Base-by-base conservation (phyloP, 75 land plant genomes). In the Cupressus sempervirens region DNA sequence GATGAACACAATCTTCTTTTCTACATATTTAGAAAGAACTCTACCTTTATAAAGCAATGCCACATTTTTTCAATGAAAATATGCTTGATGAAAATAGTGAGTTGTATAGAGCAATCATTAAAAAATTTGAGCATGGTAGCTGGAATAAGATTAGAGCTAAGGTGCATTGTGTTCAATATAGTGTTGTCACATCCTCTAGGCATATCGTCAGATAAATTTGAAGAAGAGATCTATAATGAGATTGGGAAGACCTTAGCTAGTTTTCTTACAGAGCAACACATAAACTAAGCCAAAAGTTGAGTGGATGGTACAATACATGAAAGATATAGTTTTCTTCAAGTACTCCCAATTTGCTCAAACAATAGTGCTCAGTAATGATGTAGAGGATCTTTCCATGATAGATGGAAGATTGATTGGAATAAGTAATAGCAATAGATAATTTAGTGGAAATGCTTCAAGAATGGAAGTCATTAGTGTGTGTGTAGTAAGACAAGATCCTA, bases 301-400 rank as follows among this genome's bases (percentile, higher is more conserved):
- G 76, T 89, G 89, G 67, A 80, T 89, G 74, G 86, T 88, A 35
- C 65, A 72, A 1, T 89, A 89, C 43, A 88, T 89, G 86, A 79
- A 80, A 45, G 90, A 89, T 76, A 84, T 89, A 74, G 89, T 81
- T 34, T 76, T 26, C 58, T 50, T 80, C 5, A 76, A 79, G 40
- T 81, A 89, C 46, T 32, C 30, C 16, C 36, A 65, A 26, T 62
- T 45, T 8, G n/a, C 84, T 32, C 83, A 56, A 23, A 82, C 68
- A 48, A 83, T 87, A 10, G 84, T 56, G 74, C 86, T 89, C 11
- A 87, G 73, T 29, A 84, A 83, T 15, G 86, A 85, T 54, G 89
- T 89, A 29, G 89, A 89, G 45, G 89, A 89, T 81, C 90, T 89
- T n/a, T 80, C 89, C 50, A 77, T 89, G 20, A 89, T 86, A 43